Evolutionary conservation across 2,329 filamentous ascomycete genomes (phyloP).

Genomic region (Eutypa lata): DNA sequence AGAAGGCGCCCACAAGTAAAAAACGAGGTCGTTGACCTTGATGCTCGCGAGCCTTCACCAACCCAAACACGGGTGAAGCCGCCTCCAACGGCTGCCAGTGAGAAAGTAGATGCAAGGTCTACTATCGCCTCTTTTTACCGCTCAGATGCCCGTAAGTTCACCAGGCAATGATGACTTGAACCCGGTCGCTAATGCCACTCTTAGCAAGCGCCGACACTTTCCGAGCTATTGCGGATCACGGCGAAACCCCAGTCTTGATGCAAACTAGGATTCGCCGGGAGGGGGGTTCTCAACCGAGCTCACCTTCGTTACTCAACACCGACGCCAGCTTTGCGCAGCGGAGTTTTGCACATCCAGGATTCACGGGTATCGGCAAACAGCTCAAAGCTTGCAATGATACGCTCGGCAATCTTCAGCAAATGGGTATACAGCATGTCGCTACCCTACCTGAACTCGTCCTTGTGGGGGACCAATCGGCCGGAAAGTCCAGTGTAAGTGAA

Average conservation of each 20-base stretch:
- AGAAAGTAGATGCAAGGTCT: neutral
- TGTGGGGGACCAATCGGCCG: constrained; percentile 80
- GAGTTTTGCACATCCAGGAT: constrained; percentile 35
- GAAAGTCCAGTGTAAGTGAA: constrained; percentile 62
- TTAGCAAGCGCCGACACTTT: constrained; percentile 23
- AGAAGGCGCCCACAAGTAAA: too few species aligned
- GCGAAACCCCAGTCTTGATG: constrained; percentile 22
- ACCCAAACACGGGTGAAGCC: neutral
- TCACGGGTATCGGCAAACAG: constrained; percentile 56
- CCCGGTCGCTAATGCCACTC: neutral
- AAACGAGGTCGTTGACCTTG: too few species aligned
- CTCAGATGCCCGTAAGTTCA: constrained; percentile 3
- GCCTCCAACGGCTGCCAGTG: neutral
- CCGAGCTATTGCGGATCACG: constrained; percentile 14
- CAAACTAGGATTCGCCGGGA: constrained; percentile 17
- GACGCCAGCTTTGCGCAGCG: constrained; percentile 26
- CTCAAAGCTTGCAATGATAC: constrained; percentile 64
- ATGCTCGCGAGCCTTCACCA: too few species aligned
- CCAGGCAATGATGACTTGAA: neutral
- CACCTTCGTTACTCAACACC: constrained; percentile 20
- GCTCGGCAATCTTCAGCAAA: constrained; percentile 64
- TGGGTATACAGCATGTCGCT: constrained; percentile 70
- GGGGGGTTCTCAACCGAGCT: constrained; percentile 8
- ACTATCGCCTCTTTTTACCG: neutral
- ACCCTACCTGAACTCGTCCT: constrained; percentile 77